phyloP scores from a whole-genome alignment of 768 basidiomycete species.

The Neoboletus subvelutipes region DNA sequence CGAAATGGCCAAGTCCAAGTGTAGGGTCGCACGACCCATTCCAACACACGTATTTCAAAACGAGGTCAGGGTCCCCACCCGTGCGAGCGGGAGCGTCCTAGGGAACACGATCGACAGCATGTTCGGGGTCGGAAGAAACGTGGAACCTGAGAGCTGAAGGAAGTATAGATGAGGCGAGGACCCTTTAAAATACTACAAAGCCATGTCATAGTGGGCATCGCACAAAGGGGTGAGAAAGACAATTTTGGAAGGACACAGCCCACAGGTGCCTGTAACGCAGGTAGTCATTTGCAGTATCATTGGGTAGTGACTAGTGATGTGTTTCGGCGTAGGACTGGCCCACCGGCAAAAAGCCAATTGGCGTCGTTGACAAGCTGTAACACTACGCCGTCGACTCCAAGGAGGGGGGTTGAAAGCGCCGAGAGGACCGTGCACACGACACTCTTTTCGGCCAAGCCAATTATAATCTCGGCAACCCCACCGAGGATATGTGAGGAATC shows the following conservation, averaged over 20 bases:
- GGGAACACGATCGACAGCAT: constrained; percentile 3
- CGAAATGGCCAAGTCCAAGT: background rate
- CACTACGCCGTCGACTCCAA: background rate
- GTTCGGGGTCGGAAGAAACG: constrained; percentile 8
- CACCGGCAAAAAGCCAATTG: background rate
- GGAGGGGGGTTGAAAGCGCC: background rate
- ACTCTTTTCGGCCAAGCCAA: background rate
- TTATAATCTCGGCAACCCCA: constrained; percentile 1
- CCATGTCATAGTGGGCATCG: background rate
- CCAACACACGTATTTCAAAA: constrained; percentile 4
- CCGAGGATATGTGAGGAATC: constrained; percentile 5
- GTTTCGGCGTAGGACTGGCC: background rate
- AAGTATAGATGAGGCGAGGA: constrained; percentile 2
- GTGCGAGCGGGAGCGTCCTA: constrained; percentile 15
- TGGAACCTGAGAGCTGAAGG: background rate
- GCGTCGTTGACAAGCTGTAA: background rate
- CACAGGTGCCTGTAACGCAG: background rate
- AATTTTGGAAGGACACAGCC: background rate
- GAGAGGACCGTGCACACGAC: constrained; percentile 4
- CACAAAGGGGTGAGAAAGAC: constrained; percentile 13
- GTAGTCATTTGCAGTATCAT: background rate
- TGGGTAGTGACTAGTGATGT: background rate
- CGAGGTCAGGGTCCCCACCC: constrained; percentile 15
- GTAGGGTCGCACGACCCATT: constrained; percentile 5
- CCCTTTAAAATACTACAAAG: background rate